phyloP scores from a whole-genome alignment of 257 asterid genomes.

The Plantago ovata region DNA sequence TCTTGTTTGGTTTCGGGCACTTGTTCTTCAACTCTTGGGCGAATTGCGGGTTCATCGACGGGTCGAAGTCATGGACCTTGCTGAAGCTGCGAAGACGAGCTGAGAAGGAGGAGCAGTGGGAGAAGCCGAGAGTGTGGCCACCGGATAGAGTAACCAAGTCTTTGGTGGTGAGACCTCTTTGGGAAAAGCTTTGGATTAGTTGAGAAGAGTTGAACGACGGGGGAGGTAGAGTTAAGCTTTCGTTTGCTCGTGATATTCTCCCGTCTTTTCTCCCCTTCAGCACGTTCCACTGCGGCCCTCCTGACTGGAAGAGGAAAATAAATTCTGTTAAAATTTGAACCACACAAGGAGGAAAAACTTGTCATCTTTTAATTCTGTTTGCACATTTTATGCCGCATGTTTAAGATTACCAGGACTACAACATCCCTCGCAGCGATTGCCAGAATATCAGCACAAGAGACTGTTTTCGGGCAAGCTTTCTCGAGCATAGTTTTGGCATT shows the following conservation, averaged over 20 bases:
- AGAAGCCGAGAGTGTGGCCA: slow-evolving; percentile 70
- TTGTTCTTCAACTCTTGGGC: slow-evolving; percentile 38
- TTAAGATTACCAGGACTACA: slow-evolving; percentile 47
- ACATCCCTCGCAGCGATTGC: slow-evolving; percentile 73
- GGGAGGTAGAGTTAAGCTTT: slow-evolving; percentile 54
- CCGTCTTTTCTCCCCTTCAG: slow-evolving; percentile 66
- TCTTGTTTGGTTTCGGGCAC: slow-evolving; percentile 46
- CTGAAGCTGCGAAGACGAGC: slow-evolving; percentile 62
- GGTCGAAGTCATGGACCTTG: slow-evolving; percentile 48
- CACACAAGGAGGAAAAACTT: too few relatives aligned
- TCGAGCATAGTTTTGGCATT: slow-evolving; percentile 60
- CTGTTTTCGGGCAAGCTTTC: slow-evolving; percentile 53
- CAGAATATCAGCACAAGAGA: slow-evolving; percentile 71
- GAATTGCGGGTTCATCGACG: slow-evolving; percentile 39
- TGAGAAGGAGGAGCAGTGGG: slow-evolving; percentile 76
- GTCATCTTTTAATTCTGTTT: background rate
- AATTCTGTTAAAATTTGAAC: too few relatives aligned
- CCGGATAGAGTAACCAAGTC: slow-evolving; percentile 75
- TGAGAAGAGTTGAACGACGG: slow-evolving; percentile 55
- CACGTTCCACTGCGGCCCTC: slow-evolving; percentile 69
- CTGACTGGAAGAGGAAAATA: slow-evolving; percentile 34
- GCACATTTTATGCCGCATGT: background rate
- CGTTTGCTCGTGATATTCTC: slow-evolving; percentile 53
- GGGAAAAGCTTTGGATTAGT: slow-evolving; percentile 49
- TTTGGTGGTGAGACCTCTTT: slow-evolving; percentile 45